These are phyloP conservation scores for Mucor mucedo DNA, from an alignment of 371 early-diverging fungal genomes.

Conservation along the genomic window DNA sequence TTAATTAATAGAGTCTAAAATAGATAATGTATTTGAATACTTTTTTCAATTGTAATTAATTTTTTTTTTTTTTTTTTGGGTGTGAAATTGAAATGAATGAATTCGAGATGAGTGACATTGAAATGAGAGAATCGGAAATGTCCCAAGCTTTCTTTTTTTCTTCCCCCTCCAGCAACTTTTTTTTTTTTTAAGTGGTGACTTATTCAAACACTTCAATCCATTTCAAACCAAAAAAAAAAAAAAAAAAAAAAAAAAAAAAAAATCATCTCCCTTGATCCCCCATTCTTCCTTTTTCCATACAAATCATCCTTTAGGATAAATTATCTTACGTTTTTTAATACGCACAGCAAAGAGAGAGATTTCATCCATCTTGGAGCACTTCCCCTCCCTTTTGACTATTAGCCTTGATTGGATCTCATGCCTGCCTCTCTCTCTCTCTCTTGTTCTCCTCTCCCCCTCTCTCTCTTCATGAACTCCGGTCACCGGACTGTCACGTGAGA, in stretches of 20 bases:
- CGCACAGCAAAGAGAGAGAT: constrained; percentile 36
- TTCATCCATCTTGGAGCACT: constrained; percentile 4
- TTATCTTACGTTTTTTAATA: constrained; percentile 23
- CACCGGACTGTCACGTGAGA: no score
- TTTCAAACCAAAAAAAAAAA: no score
- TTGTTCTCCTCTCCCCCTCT: no score
- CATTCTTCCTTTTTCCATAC: not conserved
- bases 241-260: not conserved
- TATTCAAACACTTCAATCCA: not conserved
- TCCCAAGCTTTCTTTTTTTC: no score
- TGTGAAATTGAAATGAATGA: no score
- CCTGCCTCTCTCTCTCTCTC: no score
- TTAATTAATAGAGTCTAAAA: constrained; percentile 21
- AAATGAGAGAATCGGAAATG: no score
- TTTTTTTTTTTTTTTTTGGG: not conserved
- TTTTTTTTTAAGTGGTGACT: no score
- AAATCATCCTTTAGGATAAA: not conserved
- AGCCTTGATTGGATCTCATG: not conserved
- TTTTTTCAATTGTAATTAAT: not conserved
- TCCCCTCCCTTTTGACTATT: constrained; percentile 9
- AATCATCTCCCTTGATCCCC: not conserved
- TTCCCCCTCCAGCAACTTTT: no score
- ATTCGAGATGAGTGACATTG: no score
- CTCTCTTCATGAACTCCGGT: no score
- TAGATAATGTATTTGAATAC: not conserved